Evolutionary conservation across 345 rosid species (phyloP), one percentile per base, ranked within the genome.

Genomic region (Rubroshorea leprosula): DNA sequence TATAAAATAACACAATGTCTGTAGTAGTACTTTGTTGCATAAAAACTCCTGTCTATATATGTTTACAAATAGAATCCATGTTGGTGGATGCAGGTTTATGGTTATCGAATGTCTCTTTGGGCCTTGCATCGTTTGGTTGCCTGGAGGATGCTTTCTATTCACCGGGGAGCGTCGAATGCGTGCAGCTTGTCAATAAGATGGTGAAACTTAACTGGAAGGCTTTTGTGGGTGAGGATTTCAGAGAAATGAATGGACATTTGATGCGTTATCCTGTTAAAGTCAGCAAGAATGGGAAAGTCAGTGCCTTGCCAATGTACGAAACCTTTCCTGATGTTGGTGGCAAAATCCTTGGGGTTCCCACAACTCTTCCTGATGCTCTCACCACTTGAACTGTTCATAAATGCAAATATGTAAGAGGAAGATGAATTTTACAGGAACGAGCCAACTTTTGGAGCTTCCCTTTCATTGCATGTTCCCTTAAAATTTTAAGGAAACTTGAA

Each of bases 261-360:
- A 70, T 86, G 81, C 73, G 54, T 24, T 83, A 83, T 64, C 94
- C 87, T 0, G 51, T 81, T 26, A 55, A 64, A 8, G 80, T 81
- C 5, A 60, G 72, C 46, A 67, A 54, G 56, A 63, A 73, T 2
- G 85, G 94, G 1, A 57, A 66, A 55, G 75, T 83, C 5, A 47
- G 55, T 49, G 22, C 82, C 4, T 12, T 81, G 62, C 64, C 63
- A 0, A 77, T 71, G 0, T 63, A 69, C 6, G 83, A 76, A 54
- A 72, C 80, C 0, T 86, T 83, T 61, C 90, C 87, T 19, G 90
- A 86, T 45, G 87, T 83, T 0, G 85, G 87, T 1, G 85, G 94
- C 23, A 83, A 86, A 58, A 57, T 86, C 60, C 83, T 83, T 1
- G 90, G 94, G 24, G 61, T 80, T 0, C 68, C 85, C 6, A 77